Conservation (phyloP, 2,329 filamentous ascomycete genomes). For the Pyrenophora graminea region DNA sequence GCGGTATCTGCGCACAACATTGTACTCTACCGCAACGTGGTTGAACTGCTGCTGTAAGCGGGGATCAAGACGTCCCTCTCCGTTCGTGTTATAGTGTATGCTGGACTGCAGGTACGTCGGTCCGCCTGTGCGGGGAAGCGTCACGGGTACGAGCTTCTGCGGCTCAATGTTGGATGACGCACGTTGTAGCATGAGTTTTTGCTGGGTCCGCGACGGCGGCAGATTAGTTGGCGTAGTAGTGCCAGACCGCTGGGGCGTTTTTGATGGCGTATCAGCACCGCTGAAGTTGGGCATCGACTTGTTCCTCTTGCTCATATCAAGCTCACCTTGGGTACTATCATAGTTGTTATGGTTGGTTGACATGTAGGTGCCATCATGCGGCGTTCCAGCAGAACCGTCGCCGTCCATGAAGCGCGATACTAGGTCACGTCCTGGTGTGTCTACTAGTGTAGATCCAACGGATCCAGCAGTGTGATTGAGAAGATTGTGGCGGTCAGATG, state of each 20-base stretch:
- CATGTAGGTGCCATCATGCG: constrained; percentile 46
- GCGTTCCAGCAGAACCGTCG: constrained; percentile 48
- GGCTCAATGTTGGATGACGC: constrained; percentile 74
- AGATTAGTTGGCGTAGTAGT: constrained; percentile 48
- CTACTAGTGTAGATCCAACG: constrained; percentile 45
- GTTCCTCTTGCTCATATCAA: constrained; percentile 44
- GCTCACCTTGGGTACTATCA: constrained; percentile 22
- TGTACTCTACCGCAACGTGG: constrained; percentile 71
- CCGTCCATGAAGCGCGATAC: constrained; percentile 53
- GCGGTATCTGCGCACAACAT: constrained; percentile 73
- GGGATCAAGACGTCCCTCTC: constrained; percentile 58
- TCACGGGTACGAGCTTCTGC: constrained; percentile 51
- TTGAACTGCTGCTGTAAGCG: constrained; percentile 68
- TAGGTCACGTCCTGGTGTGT: constrained; percentile 48
- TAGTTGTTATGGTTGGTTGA: constrained; percentile 32
- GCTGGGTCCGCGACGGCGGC: constrained; percentile 67
- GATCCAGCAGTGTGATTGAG: constrained; percentile 46
- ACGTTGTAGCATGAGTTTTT: constrained; percentile 75
- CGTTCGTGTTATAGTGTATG: constrained; percentile 42
- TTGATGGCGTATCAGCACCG: constrained; percentile 33
- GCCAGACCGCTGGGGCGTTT: constrained; percentile 41
- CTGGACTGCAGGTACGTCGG: constrained; percentile 40
- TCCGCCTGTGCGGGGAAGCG: constrained; percentile 44
- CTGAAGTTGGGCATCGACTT: constrained; percentile 46
- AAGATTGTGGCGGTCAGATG: constrained; percentile 45